Percentiles rank a stretch among this genome's conserved stretches.
Evolutionary conservation across 192 early-diverging fungal species (phyloP).

Genomic region (Coemansia sp.): DNA sequence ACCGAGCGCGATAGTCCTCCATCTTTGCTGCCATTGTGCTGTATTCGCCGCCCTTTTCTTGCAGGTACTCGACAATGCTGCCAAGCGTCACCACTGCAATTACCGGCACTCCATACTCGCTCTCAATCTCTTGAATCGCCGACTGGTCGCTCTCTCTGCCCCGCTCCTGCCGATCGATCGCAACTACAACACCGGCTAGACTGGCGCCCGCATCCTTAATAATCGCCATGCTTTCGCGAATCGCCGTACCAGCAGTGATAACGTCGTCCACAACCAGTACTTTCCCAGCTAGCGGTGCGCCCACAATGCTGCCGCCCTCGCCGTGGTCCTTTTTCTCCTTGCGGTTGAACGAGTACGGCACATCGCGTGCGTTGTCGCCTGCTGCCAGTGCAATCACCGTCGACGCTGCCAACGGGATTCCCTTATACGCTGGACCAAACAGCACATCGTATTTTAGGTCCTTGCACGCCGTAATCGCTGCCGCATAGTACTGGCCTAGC

Average conservation of each 20-base stretch:
- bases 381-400: conserved; percentile 75
- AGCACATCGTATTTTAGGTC: conserved; percentile 78
- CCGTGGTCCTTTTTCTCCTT: conserved; percentile 99
- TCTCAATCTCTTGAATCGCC: conserved; percentile 91
- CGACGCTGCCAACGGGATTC: conserved; percentile 87
- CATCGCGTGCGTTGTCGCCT: conserved; percentile 50
- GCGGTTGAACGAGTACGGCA: conserved; percentile 93
- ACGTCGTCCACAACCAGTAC: conserved; percentile 96
- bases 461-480: conserved; percentile 67
- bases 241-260: conserved; percentile 99
- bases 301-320: conserved; percentile 95
- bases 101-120: conserved; percentile 76
- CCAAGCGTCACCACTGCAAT: conserved; percentile 83
- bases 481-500: conserved; percentile 89
- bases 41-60: conserved; percentile 53
- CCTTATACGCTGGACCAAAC: conserved; percentile 99
- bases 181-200: conserved; percentile 83
- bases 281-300: conserved; percentile 70
- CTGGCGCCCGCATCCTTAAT: conserved; percentile 72
- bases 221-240: conserved; percentile 83
- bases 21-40: conserved; percentile 65
- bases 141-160: conserved; percentile 66
- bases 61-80: conserved; percentile 86
- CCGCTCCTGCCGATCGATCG: conserved; percentile 89
- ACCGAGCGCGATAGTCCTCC: conserved; percentile 75